These are phyloP conservation scores for Cyberlindnera maclurae DNA, from an alignment of 805 yeast species.

Conservation along the genomic window DNA sequence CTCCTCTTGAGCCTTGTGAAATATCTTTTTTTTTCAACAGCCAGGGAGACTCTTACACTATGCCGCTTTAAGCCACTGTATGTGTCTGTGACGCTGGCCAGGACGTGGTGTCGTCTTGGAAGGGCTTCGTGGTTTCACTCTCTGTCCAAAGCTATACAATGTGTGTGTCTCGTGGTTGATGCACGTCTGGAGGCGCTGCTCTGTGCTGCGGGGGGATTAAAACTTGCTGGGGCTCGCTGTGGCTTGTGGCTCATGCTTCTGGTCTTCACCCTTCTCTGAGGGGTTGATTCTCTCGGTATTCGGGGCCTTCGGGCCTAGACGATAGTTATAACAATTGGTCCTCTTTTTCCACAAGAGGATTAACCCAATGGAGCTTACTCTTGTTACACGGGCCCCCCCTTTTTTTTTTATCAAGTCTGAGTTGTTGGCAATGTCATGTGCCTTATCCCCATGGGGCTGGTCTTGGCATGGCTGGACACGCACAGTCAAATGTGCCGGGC, in stretches of 20 bases:
- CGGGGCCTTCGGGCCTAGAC: slow-evolving; percentile 48
- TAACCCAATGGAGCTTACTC: slow-evolving; percentile 89
- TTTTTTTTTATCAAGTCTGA: slow-evolving; percentile 10
- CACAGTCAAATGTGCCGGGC: slow-evolving; percentile 66
- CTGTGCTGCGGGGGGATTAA: too few relatives aligned
- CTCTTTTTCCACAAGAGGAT: slow-evolving; percentile 9
- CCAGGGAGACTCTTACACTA: neutral
- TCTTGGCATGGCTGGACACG: slow-evolving; percentile 22
- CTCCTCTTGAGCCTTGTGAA: slow-evolving; percentile 23
- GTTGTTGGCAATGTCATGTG: neutral
- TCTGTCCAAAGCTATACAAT: too few relatives aligned
- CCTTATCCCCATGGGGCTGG: neutral
- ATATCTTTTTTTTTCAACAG: slow-evolving; percentile 1
- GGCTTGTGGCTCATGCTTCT: slow-evolving; percentile 2
- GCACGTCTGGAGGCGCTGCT: too few relatives aligned
- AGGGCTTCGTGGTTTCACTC: too few relatives aligned
- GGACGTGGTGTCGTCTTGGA: too few relatives aligned
- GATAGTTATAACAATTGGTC: slow-evolving; percentile 69
- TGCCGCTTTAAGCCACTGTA: too few relatives aligned
- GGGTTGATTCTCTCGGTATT: slow-evolving; percentile 45
- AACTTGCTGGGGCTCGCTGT: neutral
- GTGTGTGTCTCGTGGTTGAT: neutral
- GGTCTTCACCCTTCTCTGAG: slow-evolving; percentile 4
- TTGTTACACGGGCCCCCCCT: slow-evolving; percentile 52
- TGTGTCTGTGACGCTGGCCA: too few relatives aligned